Percentiles rank a stretch among this genome's conserved stretches.
Conservation (phyloP, 805 yeast genomes). For the Blastobotrys attinorum region DNA sequence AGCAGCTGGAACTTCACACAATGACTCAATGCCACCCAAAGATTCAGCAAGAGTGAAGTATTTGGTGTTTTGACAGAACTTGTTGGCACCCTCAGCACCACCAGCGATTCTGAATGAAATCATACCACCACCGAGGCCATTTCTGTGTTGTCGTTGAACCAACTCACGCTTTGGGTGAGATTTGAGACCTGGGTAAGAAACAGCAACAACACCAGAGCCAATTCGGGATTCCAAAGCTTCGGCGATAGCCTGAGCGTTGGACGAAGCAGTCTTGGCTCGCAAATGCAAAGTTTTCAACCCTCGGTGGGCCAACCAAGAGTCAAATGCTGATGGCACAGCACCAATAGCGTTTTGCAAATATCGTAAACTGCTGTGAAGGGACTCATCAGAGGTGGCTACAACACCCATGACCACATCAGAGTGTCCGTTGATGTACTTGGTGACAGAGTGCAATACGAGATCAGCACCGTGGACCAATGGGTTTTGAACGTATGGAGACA, state of each 20-base stretch:
- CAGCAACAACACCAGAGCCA: slow-evolving; percentile 46
- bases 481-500: slow-evolving; percentile 80
- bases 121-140: slow-evolving; percentile 87
- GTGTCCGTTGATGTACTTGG: slow-evolving; percentile 88
- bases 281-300: slow-evolving; percentile 82
- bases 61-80: slow-evolving; percentile 65
- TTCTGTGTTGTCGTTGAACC: slow-evolving; percentile 69
- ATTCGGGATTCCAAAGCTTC: slow-evolving; percentile 40
- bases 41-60: slow-evolving; percentile 84
- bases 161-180: slow-evolving; percentile 55
- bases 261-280: slow-evolving; percentile 63
- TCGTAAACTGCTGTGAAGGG: slow-evolving; percentile 53
- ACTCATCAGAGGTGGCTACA: slow-evolving; percentile 58
- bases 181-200: slow-evolving; percentile 78
- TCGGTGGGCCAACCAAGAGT: slow-evolving; percentile 88
- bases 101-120: slow-evolving; percentile 80
- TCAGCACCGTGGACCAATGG: slow-evolving; percentile 82
- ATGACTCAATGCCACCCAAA: slow-evolving; percentile 81
- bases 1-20: slow-evolving; percentile 80
- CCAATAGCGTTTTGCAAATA: slow-evolving; percentile 86
- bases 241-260: slow-evolving; percentile 61
- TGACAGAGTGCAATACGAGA: slow-evolving; percentile 79
- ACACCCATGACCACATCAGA: slow-evolving; percentile 87
- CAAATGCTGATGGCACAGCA: slow-evolving; percentile 84
- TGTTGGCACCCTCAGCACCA: slow-evolving; percentile 67